A percentile compares a stretch with the other conserved stretches of the same genome.
Evolutionary conservation across 371 early-diverging fungal genomes (phyloP).

Genomic region (Zopfochytrium polystomum): DNA sequence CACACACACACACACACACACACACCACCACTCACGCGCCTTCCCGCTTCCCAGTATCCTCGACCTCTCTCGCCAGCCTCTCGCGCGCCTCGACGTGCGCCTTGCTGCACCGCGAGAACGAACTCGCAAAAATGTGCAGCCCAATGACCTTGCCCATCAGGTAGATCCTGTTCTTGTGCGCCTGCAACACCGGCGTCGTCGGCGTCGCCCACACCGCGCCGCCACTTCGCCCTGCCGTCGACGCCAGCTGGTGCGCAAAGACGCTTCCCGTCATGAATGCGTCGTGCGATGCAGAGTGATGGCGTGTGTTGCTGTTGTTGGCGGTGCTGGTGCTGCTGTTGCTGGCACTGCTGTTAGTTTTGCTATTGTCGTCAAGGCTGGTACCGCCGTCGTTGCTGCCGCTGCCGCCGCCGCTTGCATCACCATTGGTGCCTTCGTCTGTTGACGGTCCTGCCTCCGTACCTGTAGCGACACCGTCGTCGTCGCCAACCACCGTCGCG

Average conservation of each 20-base stretch:
- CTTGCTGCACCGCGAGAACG: constrained; percentile 41
- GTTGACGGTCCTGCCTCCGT: neutral
- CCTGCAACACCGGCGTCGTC: constrained; percentile 6
- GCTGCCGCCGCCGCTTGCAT: neutral
- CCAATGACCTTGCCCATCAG: constrained; percentile 67
- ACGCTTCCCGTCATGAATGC: constrained; percentile 92
- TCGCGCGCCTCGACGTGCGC: no score
- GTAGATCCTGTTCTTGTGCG: constrained; percentile 61
- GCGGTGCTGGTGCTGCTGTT: constrained; percentile 2
- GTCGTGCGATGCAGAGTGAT: constrained; percentile 87
- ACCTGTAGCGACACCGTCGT: no score
- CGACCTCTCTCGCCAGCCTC: no score
- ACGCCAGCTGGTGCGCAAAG: constrained; percentile 58
- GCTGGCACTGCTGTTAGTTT: constrained; percentile 2
- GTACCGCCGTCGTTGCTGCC: neutral
- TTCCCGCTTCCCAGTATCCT: no score
- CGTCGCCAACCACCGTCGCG: constrained; percentile 1
- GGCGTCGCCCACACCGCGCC: neutral
- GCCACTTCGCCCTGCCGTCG: no score
- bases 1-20: no score
- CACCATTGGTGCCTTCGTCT: neutral
- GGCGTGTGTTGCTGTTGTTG: constrained; percentile 16
- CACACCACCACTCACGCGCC: no score
- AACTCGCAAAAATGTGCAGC: constrained; percentile 56
- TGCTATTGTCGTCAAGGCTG: neutral